Percentiles rank a stretch among this genome's conserved stretches.
Conservation (phyloP, 2,329 filamentous ascomycete genomes). For the Microthyrium microscopicum region DNA sequence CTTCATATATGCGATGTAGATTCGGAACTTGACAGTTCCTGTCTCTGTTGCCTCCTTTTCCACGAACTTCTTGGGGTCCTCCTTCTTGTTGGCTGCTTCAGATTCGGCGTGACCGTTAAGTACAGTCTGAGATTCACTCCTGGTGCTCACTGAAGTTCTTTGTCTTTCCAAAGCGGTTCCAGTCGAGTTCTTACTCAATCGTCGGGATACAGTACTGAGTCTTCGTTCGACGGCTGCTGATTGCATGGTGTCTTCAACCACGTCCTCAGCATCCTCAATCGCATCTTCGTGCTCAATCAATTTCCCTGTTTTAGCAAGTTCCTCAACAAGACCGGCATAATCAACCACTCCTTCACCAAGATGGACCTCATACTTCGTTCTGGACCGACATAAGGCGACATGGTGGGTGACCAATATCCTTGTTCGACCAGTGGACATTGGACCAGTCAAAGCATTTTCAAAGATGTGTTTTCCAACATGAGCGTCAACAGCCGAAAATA, state of each 20-base stretch:
- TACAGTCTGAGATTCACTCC: conserved; percentile 4
- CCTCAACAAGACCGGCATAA: conserved; percentile 46
- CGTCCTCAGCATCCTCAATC: conserved; percentile 15
- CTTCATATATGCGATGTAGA: conserved; percentile 53
- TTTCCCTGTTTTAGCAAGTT: conserved; percentile 34
- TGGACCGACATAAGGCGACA: conserved; percentile 51
- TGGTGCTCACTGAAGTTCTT: neutral
- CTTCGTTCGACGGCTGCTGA: conserved; percentile 9
- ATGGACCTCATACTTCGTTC: conserved; percentile 58
- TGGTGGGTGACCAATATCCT: conserved; percentile 70
- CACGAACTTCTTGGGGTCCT: conserved; percentile 49
- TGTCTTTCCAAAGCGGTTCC: neutral
- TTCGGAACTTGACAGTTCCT: conserved; percentile 47
- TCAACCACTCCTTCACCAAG: conserved; percentile 52
- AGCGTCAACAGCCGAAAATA: conserved; percentile 17
- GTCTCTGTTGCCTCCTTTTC: conserved; percentile 59
- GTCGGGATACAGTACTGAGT: neutral
- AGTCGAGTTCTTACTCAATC: conserved; percentile 3
- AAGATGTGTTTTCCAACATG: conserved; percentile 68
- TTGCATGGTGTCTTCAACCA: conserved; percentile 29
- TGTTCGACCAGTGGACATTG: conserved; percentile 52
- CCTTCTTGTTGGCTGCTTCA: neutral
- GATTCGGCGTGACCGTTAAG: conserved; percentile 2
- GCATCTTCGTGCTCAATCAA: conserved; percentile 19
- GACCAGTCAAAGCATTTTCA: conserved; percentile 56